Evolutionary conservation across 352 stramenopile species (phyloP).

Genomic region (Phytophthora palmivora): DNA sequence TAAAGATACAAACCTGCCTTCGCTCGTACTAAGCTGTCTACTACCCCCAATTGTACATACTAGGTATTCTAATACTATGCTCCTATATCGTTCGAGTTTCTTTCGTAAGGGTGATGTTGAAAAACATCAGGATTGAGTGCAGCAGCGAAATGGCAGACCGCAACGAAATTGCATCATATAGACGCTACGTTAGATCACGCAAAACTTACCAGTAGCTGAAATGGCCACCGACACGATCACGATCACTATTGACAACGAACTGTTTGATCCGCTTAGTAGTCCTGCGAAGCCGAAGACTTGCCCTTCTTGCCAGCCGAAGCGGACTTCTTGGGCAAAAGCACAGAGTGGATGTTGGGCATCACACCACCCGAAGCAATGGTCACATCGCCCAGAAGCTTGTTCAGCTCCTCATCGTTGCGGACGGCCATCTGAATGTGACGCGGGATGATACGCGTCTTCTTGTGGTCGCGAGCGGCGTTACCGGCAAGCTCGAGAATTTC

Average conservation of each 20-base stretch:
- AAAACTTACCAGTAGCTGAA: constrained; percentile 19
- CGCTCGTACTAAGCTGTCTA: too few relatives aligned
- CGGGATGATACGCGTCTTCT: constrained; percentile 97
- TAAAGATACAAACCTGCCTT: too few relatives aligned
- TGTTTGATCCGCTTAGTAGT: constrained; percentile 69
- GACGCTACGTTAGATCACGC: constrained; percentile 18
- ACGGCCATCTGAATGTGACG: constrained; percentile 97
- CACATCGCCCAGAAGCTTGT: constrained; percentile 94
- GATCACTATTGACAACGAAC: constrained; percentile 14
- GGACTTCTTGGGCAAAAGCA: constrained; percentile 91
- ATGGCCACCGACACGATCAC: constrained; percentile 16
- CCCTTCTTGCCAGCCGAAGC: constrained; percentile 56
- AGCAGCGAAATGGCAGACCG: constrained; percentile 64
- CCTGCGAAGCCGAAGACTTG: constrained; percentile 59
- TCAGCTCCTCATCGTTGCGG: constrained; percentile 95
- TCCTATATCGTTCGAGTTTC: constrained; percentile 25
- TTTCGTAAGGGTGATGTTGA: constrained; percentile 48
- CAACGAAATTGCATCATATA: constrained; percentile 31
- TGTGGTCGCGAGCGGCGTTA: constrained; percentile 96
- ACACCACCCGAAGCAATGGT: constrained; percentile 97
- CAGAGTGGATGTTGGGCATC: constrained; percentile 96
- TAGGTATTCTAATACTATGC: too few relatives aligned
- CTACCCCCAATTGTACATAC: too few relatives aligned
- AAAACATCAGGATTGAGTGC: constrained; percentile 49
- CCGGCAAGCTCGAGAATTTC: constrained; percentile 96